Percentiles rank a stretch among this genome's conserved stretches.
phyloP scores from a whole-genome alignment of 192 early-diverging fungal species.

The Mortierella claussenii region DNA sequence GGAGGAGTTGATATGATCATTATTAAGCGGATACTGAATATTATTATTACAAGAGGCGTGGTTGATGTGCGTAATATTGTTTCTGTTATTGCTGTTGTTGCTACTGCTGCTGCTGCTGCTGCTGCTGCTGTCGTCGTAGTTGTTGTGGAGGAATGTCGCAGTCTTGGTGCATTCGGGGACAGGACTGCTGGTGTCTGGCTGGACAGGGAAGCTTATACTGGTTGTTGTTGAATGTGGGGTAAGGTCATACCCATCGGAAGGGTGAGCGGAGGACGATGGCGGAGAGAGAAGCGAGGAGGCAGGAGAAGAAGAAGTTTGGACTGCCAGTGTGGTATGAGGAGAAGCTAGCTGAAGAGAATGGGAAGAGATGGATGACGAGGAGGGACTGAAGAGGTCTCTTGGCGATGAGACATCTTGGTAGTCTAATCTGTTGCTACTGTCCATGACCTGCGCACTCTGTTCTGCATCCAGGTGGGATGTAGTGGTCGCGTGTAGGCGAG shows the following conservation, averaged over 20 bases:
- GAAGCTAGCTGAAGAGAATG: background rate
- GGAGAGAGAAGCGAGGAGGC: background rate
- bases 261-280: background rate
- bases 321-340: too few species aligned
- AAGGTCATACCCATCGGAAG: background rate
- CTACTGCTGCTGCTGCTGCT: background rate
- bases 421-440: background rate
- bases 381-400: slow-evolving; percentile 1
- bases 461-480: background rate
- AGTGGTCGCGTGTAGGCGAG: background rate
- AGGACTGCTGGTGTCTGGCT: background rate
- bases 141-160: background rate
- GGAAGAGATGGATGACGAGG: background rate
- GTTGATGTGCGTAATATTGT: background rate
- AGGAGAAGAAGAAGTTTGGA: background rate
- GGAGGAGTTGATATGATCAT: background rate
- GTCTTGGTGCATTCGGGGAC: background rate
- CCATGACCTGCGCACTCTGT: background rate
- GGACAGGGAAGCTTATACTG: too few species aligned
- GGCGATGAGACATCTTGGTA: too few species aligned
- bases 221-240: background rate
- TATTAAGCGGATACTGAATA: too few species aligned
- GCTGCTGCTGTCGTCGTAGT: background rate
- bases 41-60: too few species aligned
- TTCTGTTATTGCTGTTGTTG: background rate